Evolutionary conservation across 768 basidiomycete genomes (phyloP).

Genomic region (Kwoniella sp.): DNA sequence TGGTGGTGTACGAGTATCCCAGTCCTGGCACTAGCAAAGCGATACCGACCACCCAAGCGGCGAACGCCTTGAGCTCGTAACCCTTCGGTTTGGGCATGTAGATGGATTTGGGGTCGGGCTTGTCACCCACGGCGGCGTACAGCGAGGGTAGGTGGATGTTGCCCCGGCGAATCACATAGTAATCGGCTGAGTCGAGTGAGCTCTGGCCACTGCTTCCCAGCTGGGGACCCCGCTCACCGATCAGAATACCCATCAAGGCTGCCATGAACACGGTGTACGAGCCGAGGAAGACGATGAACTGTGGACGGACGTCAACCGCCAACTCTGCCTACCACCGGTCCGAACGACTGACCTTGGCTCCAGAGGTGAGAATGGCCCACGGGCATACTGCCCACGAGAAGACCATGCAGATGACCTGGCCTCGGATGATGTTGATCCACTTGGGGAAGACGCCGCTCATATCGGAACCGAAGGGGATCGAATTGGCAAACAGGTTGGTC

Average conservation of each 20-base stretch:
- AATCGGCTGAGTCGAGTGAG: conserved; percentile 64
- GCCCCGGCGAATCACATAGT: conserved; percentile 66
- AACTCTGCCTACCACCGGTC: conserved; percentile 1
- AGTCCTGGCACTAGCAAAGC: conserved; percentile 64
- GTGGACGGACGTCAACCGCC: background rate
- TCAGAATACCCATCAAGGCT: conserved; percentile 54
- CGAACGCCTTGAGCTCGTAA: conserved; percentile 7
- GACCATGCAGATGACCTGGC: conserved; percentile 27
- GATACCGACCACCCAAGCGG: conserved; percentile 10
- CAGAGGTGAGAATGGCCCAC: conserved; percentile 25
- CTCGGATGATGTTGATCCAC: conserved; percentile 36
- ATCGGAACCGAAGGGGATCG: conserved; percentile 34
- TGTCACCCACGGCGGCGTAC: conserved; percentile 51
- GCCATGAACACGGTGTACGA: conserved; percentile 54
- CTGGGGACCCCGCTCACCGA: background rate
- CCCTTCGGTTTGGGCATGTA: conserved; percentile 9
- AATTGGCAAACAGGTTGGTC: conserved; percentile 29
- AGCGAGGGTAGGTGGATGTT: conserved; percentile 65
- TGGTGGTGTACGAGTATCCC: background rate
- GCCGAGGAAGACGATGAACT: conserved; percentile 9
- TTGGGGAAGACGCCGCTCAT: conserved; percentile 30
- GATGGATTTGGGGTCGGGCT: background rate
- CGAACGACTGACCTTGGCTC: conserved; percentile 7
- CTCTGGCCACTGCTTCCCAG: background rate
- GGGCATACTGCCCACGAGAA: conserved; percentile 26